Evolutionary conservation across 2,329 filamentous ascomycete genomes (phyloP).

Genomic region (Cordyceps farinosa): DNA sequence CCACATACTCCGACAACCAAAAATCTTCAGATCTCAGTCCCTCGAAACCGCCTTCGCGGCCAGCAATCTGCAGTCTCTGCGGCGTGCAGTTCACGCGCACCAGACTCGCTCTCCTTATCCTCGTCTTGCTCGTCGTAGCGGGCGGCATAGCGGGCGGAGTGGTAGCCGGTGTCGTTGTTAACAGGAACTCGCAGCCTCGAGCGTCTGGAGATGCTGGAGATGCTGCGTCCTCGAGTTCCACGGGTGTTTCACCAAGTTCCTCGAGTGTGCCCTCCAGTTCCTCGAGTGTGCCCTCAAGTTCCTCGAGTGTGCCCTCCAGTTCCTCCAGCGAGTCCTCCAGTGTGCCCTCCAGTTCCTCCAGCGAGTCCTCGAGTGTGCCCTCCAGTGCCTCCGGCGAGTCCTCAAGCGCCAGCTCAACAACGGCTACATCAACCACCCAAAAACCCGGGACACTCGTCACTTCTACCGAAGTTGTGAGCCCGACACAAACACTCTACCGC

Average conservation of each 20-base stretch:
- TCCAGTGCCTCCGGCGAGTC: not conserved
- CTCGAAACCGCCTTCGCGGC: not conserved
- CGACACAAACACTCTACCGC: constrained; percentile 15
- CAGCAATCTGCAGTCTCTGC: not conserved
- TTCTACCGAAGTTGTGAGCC: constrained; percentile 1
- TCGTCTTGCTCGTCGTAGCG: not conserved
- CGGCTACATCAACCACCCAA: not conserved
- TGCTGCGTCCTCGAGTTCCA: too few species aligned
- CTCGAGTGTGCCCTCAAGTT: not conserved
- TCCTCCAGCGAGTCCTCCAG: not conserved
- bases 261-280: not conserved
- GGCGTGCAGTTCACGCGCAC: not conserved
- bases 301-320: not conserved
- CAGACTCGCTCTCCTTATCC: not conserved
- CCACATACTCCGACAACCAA: not conserved
- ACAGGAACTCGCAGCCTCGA: not conserved
- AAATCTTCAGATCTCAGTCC: not conserved
- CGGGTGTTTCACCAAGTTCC: too few species aligned
- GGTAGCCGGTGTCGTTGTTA: not conserved
- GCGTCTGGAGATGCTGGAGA: not conserved
- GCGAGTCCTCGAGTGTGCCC: not conserved
- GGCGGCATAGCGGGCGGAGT: constrained; percentile 1
- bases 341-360: not conserved
- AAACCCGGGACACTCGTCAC: not conserved
- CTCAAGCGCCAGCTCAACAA: not conserved